A percentile compares a stretch with the other conserved stretches of the same genome.
Conservation (phyloP, 352 stramenopile genomes). For the Phytophthora europaea region DNA sequence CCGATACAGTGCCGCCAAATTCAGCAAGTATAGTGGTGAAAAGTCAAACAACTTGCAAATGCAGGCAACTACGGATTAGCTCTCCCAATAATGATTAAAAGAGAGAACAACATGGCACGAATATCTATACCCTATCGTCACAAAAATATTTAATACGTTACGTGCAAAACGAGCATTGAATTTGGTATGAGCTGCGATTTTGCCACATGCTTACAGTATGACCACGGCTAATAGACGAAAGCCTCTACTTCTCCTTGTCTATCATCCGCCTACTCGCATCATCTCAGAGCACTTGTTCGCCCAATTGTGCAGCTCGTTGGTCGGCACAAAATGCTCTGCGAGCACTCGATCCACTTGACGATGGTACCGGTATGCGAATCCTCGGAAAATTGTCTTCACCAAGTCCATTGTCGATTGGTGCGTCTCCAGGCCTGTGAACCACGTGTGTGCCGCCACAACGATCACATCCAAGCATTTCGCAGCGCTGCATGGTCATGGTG, state of each 20-base stretch:
- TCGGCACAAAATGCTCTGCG: background rate
- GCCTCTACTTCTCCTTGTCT: background rate
- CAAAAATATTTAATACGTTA: too few relatives aligned
- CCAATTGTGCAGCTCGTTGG: background rate
- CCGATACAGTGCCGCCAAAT: too few relatives aligned
- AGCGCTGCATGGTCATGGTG: background rate
- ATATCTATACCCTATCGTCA: too few relatives aligned
- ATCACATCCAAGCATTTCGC: background rate
- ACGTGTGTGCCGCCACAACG: background rate
- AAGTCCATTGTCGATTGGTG: background rate
- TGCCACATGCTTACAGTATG: too few relatives aligned
- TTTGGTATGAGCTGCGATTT: too few relatives aligned
- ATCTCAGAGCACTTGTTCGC: background rate
- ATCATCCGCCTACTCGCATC: background rate
- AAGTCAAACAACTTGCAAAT: too few relatives aligned
- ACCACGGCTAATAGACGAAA: too few relatives aligned
- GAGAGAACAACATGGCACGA: too few relatives aligned
- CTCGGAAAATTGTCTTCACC: slow-evolving; percentile 7
- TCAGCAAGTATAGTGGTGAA: too few relatives aligned
- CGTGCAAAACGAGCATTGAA: too few relatives aligned
- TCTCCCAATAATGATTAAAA: too few relatives aligned
- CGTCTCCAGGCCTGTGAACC: background rate
- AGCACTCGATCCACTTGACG: slow-evolving; percentile 14
- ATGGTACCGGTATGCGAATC: slow-evolving; percentile 12
- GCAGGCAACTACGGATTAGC: too few relatives aligned